Evolutionary conservation across 1,139 yeast species (phyloP).

Genomic region (Yamadazyma sp.): DNA sequence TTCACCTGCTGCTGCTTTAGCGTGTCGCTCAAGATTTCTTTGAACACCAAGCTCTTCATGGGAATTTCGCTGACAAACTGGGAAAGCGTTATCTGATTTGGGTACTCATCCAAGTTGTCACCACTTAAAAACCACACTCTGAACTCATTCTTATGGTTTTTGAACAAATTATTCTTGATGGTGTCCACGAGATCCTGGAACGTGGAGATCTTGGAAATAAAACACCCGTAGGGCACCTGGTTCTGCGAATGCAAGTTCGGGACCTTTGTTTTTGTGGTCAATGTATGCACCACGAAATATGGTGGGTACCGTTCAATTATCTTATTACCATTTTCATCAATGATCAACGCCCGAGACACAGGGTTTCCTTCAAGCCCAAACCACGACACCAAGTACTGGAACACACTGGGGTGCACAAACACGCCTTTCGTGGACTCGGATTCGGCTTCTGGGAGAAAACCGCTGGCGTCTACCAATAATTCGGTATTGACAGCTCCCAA

Average conservation of each 20-base stretch:
- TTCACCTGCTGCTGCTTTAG: slow-evolving; percentile 35
- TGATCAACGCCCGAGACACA: slow-evolving; percentile 45
- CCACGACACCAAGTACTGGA: slow-evolving; percentile 47
- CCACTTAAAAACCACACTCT: slow-evolving; percentile 43
- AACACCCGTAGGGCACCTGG: slow-evolving; percentile 17
- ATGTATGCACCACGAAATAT: slow-evolving; percentile 49
- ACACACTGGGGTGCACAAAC: slow-evolving; percentile 42
- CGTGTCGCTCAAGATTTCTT: slow-evolving; percentile 21
- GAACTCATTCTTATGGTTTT: slow-evolving; percentile 19
- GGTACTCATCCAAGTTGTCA: slow-evolving; percentile 23
- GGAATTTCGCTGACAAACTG: slow-evolving; percentile 33
- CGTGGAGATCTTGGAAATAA: slow-evolving; percentile 32
- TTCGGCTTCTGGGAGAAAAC: slow-evolving; percentile 31
- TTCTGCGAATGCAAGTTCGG: slow-evolving; percentile 6
- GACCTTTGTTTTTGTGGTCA: slow-evolving; percentile 26
- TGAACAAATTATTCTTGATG: slow-evolving; percentile 22
- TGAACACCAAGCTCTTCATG: slow-evolving; percentile 31
- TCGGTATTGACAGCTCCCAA: slow-evolving; percentile 38
- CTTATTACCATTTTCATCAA: slow-evolving; percentile 36
- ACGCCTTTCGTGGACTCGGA: slow-evolving; percentile 29
- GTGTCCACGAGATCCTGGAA: slow-evolving; percentile 33
- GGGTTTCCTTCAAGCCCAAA: slow-evolving; percentile 52
- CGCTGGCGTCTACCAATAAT: slow-evolving; percentile 29
- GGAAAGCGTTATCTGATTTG: slow-evolving; percentile 23
- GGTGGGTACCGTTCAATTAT: slow-evolving; percentile 57